Conservation (phyloP, 495 filamentous ascomycete genomes). For the Penicillium arizonense region DNA sequence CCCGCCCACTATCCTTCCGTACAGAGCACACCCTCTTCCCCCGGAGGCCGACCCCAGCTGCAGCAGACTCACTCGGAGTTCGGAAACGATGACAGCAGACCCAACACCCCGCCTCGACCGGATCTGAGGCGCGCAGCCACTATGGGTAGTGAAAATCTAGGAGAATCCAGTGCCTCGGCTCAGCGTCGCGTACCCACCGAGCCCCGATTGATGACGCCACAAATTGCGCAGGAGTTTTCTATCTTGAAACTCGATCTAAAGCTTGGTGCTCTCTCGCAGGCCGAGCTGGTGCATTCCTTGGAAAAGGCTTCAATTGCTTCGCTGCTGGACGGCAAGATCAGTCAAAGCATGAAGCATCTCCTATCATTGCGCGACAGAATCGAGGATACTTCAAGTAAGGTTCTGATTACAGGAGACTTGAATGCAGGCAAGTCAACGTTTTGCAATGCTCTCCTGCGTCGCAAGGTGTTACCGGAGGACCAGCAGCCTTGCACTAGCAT, state of each 20-base stretch:
- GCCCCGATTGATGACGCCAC: slow-evolving; percentile 80
- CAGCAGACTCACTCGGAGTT: slow-evolving; percentile 52
- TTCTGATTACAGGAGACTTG: slow-evolving; percentile 93
- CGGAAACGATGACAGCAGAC: slow-evolving; percentile 28
- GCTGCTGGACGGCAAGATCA: slow-evolving; percentile 89
- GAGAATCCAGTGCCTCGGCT: slow-evolving; percentile 71
- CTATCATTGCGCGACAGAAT: slow-evolving; percentile 85
- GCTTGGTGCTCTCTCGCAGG: slow-evolving; percentile 77
- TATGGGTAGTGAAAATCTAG: slow-evolving; percentile 54
- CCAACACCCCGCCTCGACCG: slow-evolving; percentile 46
- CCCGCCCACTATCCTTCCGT: slow-evolving; percentile 93
- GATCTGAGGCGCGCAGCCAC: slow-evolving; percentile 69
- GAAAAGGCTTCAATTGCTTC: slow-evolving; percentile 89
- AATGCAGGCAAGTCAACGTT: slow-evolving; percentile 99
- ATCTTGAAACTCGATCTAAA: slow-evolving; percentile 93
- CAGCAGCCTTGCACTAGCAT: slow-evolving; percentile 99
- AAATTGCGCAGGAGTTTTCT: slow-evolving; percentile 94
- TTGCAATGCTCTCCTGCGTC: slow-evolving; percentile 89
- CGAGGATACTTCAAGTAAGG: slow-evolving; percentile 96
- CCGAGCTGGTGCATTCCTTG: slow-evolving; percentile 93
- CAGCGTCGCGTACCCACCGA: slow-evolving; percentile 56
- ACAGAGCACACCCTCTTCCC: slow-evolving; percentile 54
- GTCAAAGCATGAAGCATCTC: slow-evolving; percentile 87
- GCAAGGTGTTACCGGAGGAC: slow-evolving; percentile 92
- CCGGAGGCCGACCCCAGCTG: slow-evolving; percentile 42